Conservation (phyloP, 1,139 yeast genomes). For the Taiozyma sp. region DNA sequence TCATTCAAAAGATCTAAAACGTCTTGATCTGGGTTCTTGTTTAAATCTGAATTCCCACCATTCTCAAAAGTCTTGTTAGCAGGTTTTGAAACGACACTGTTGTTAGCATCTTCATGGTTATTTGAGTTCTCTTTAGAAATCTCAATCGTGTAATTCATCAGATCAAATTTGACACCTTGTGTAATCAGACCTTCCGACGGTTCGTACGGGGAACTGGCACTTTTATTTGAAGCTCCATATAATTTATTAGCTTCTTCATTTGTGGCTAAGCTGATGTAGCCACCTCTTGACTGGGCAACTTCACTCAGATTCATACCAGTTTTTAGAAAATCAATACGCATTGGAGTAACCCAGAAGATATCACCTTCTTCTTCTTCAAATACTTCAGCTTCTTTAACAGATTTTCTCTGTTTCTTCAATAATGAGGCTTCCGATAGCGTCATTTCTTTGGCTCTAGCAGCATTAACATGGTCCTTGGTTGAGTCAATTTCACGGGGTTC, state of each 20-base stretch:
- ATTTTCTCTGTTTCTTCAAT: background rate
- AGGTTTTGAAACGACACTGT: background rate
- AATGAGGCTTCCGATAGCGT: conserved; percentile 1
- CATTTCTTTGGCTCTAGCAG: background rate
- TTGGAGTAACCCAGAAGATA: conserved; percentile 3
- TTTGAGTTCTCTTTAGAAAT: background rate
- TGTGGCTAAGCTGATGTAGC: background rate
- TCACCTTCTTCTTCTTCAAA: background rate
- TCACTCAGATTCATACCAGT: background rate
- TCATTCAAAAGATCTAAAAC: conserved; percentile 6
- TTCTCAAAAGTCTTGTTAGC: background rate
- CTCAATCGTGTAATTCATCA: background rate
- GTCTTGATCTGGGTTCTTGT: conserved; percentile 6
- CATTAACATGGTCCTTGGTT: background rate
- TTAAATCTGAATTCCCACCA: background rate
- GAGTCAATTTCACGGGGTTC: background rate
- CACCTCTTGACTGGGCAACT: conserved; percentile 7
- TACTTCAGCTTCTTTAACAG: conserved; percentile 2
- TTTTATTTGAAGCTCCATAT: background rate
- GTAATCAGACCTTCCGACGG: conserved; percentile 9
- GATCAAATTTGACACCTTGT: background rate
- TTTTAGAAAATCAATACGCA: background rate
- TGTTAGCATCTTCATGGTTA: background rate
- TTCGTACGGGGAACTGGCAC: conserved; percentile 2
- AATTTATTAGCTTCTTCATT: background rate